These are phyloP conservation scores for Spatholobus suberectus DNA, from an alignment of 306 rosid species.

Conservation along the genomic window DNA sequence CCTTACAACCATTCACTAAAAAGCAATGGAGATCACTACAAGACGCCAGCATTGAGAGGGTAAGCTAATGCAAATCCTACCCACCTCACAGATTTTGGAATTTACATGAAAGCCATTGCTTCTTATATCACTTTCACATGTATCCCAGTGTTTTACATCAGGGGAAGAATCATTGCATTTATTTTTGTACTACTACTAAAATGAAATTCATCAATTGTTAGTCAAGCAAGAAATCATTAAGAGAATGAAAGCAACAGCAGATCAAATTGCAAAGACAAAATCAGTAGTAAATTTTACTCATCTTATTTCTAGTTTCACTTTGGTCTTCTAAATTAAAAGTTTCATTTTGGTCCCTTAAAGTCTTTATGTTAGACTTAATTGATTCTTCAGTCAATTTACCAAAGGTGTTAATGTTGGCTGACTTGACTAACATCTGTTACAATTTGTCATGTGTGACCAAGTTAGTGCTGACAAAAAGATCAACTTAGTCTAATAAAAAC, in stretches of 20 bases:
- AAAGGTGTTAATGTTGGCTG: background rate
- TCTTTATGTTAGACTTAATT: background rate
- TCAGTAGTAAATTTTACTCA: background rate
- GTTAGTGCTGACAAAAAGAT: no score
- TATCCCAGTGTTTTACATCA: background rate
- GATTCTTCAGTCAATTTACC: background rate
- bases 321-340: background rate
- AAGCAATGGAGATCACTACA: slow-evolving; percentile 75
- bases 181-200: background rate
- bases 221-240: background rate
- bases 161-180: background rate
- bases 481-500: no score
- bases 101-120: background rate
- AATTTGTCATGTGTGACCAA: no score
- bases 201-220: background rate
- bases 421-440: no score
- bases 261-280: background rate
- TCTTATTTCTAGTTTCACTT: background rate
- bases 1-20: slow-evolving; percentile 73
- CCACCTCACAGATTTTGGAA: background rate
- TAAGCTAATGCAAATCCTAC: slow-evolving; percentile 12
- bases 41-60: slow-evolving; percentile 62
- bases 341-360: no score
- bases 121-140: background rate
- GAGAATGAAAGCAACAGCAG: background rate